Conservation (phyloP, 805 yeast genomes). For the Jamesozyma piceae region DNA sequence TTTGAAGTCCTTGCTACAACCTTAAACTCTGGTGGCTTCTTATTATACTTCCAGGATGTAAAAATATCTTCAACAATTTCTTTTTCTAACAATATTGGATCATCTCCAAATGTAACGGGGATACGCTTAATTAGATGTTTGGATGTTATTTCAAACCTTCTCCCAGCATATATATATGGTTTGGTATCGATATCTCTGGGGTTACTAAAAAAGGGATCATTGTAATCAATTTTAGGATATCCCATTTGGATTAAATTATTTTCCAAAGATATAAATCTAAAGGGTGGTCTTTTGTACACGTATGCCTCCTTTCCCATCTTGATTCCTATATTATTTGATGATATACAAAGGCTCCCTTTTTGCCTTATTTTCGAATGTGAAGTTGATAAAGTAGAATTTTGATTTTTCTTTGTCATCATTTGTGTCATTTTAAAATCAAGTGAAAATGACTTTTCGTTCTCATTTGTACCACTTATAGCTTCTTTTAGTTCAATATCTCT, state of each 20-base stretch:
- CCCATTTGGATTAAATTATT: conserved; percentile 42
- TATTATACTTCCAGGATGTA: conserved; percentile 38
- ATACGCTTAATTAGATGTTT: conserved; percentile 29
- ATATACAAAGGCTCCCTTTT: background rate
- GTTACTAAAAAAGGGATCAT: conserved; percentile 55
- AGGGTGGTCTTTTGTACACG: conserved; percentile 11
- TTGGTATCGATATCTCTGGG: conserved; percentile 40
- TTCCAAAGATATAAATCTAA: conserved; percentile 30
- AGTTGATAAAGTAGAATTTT: too few relatives aligned
- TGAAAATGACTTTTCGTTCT: conserved; percentile 4
- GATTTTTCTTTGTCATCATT: conserved; percentile 14
- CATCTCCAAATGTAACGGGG: conserved; percentile 20
- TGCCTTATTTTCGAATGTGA: background rate
- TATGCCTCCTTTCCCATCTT: conserved; percentile 3
- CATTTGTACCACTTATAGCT: background rate
- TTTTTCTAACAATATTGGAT: conserved; percentile 7
- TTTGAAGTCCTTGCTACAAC: conserved; percentile 22
- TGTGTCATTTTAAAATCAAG: conserved; percentile 19
- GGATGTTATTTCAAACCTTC: conserved; percentile 42
- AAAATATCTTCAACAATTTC: conserved; percentile 4
- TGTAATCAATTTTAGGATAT: conserved; percentile 43
- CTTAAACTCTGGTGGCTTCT: conserved; percentile 39
- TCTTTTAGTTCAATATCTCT: background rate
- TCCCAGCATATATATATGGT: conserved; percentile 62
- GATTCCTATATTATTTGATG: background rate